Evolutionary conservation across 2,329 filamentous ascomycete genomes (phyloP).

Genomic region (Myriosclerotinia duriaeana): DNA sequence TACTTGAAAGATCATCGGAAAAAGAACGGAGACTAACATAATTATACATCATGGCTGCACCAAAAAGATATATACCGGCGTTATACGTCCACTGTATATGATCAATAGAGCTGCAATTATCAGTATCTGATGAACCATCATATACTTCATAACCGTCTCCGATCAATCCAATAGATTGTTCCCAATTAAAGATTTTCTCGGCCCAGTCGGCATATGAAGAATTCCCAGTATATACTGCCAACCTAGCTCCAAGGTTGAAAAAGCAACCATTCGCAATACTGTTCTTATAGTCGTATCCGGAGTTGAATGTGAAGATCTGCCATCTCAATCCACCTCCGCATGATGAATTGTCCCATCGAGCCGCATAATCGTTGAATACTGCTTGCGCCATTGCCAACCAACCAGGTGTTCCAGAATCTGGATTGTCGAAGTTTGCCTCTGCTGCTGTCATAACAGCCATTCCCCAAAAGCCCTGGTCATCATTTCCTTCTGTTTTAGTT

Average conservation of each 20-base stretch:
- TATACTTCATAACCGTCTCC: slow-evolving; percentile 54
- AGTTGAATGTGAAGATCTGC: slow-evolving; percentile 83
- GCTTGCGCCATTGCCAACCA: slow-evolving; percentile 73
- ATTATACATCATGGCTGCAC: slow-evolving; percentile 50
- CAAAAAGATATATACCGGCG: slow-evolving; percentile 62
- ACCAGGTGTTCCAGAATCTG: slow-evolving; percentile 54
- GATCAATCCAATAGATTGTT: slow-evolving; percentile 56
- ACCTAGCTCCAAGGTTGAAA: slow-evolving; percentile 61
- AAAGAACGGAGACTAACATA: slow-evolving; percentile 42
- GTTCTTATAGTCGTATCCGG: slow-evolving; percentile 75
- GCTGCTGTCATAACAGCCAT: slow-evolving; percentile 68
- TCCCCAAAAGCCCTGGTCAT: slow-evolving; percentile 73
- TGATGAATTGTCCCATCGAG: slow-evolving; percentile 65
- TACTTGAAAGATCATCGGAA: not conserved
- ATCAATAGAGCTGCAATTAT: slow-evolving; percentile 57
- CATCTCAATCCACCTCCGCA: slow-evolving; percentile 77
- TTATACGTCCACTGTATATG: slow-evolving; percentile 70
- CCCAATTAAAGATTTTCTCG: slow-evolving; percentile 69
- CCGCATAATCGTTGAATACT: slow-evolving; percentile 67
- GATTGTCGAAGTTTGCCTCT: slow-evolving; percentile 62
- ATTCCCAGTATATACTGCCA: slow-evolving; percentile 76
- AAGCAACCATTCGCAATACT: slow-evolving; percentile 62
- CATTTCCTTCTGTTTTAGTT: slow-evolving; percentile 60
- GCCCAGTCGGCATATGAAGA: slow-evolving; percentile 76
- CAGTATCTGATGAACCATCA: slow-evolving; percentile 57